Percentiles rank a stretch among this genome's conserved stretches.
phyloP scores from a whole-genome alignment of 495 filamentous ascomycete species.

The Penicillium canariense region DNA sequence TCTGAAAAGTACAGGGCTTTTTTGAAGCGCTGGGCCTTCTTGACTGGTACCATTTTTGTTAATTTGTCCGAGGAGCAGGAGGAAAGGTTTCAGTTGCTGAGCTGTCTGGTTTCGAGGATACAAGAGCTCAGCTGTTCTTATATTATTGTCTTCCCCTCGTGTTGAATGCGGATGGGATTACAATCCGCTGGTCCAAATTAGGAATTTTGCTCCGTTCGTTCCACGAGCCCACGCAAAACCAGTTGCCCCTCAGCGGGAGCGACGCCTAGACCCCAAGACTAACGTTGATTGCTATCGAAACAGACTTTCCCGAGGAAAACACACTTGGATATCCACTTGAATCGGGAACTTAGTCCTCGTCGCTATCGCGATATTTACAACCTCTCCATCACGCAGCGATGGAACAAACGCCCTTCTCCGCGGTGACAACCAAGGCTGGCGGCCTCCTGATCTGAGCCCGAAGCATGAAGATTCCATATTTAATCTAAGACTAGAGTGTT shows the following conservation, averaged over 20 bases:
- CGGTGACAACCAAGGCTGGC: no score
- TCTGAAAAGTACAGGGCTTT: constrained; percentile 22
- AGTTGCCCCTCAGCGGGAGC: background rate
- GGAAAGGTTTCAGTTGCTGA: background rate
- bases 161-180: background rate
- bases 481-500: background rate
- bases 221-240: background rate
- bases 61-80: background rate
- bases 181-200: background rate
- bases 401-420: background rate
- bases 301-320: background rate
- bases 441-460: background rate
- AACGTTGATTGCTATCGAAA: background rate
- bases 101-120: background rate
- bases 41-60: constrained; percentile 10
- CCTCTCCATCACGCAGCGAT: background rate
- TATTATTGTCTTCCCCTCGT: constrained; percentile 1
- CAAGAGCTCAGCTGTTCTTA: background rate
- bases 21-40: constrained; percentile 23
- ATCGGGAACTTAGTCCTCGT: background rate
- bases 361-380: background rate
- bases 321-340: background rate
- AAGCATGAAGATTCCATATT: background rate
- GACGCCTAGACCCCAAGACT: background rate
- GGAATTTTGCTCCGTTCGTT: background rate